These are phyloP conservation scores for Cantharellus anzutake DNA, from an alignment of 768 basidiomycete species.

Conservation along the genomic window DNA sequence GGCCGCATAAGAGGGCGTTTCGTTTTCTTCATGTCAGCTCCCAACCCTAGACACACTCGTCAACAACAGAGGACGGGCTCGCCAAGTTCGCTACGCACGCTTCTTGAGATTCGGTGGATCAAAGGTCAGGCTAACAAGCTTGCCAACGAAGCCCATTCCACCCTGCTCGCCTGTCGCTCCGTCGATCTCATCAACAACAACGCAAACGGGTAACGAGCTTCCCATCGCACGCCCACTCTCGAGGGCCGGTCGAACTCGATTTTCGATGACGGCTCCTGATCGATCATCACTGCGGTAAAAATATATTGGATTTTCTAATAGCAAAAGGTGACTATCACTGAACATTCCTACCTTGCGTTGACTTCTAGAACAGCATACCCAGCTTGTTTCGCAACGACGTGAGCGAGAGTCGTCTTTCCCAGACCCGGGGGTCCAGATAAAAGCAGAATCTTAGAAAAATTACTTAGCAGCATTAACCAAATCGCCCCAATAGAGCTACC, in stretches of 20 bases:
- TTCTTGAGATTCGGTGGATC: constrained; percentile 19
- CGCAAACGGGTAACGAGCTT: constrained; percentile 62
- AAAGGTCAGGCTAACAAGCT: constrained; percentile 46
- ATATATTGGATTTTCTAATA: not conserved
- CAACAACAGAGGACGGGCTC: too few relatives aligned
- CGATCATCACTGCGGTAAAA: constrained; percentile 59
- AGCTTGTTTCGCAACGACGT: constrained; percentile 81
- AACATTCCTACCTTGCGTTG: constrained; percentile 55
- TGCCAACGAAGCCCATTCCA: constrained; percentile 44
- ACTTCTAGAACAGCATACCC: constrained; percentile 91
- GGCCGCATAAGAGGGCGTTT: constrained; percentile 68
- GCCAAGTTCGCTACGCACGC: too few relatives aligned
- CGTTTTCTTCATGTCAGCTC: constrained; percentile 4
- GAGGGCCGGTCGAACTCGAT: constrained; percentile 75
- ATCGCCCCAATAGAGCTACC: constrained; percentile 1
- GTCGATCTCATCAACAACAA: constrained; percentile 94
- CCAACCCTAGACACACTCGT: too few relatives aligned
- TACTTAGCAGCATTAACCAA: not conserved
- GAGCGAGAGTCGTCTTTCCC: constrained; percentile 91
- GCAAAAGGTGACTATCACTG: not conserved
- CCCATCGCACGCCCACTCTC: constrained; percentile 69
- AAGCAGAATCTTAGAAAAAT: constrained; percentile 46
- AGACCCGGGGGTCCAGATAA: constrained; percentile 96
- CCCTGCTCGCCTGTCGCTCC: constrained; percentile 79
- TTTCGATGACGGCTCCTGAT: constrained; percentile 69